These are phyloP conservation scores for Diaporthe sp. DNA, from an alignment of 2,329 filamentous ascomycete species.

Conservation along the genomic window DNA sequence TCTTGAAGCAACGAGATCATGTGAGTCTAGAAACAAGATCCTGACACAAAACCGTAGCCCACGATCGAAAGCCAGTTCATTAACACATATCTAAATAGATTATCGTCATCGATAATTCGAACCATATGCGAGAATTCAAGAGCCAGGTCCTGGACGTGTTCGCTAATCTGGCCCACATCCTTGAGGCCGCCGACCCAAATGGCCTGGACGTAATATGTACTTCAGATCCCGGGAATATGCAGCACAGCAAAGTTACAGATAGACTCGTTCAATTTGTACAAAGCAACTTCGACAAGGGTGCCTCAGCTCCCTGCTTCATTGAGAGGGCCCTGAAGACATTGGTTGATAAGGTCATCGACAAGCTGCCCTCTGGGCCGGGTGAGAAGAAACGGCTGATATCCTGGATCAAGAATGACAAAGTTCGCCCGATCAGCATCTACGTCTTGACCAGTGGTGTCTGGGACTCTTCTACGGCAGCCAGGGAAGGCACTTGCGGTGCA, in stretches of 20 bases:
- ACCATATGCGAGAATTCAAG: neutral
- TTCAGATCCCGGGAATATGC: neutral
- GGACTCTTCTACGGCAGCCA: neutral
- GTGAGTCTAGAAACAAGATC: neutral
- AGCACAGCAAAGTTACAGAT: neutral
- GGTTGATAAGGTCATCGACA: neutral
- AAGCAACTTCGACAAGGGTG: neutral
- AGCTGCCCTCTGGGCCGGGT: neutral
- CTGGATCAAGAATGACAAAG: neutral
- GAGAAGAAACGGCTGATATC: neutral
- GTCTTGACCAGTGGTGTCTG: conserved; percentile 23
- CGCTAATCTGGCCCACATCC: conserved; percentile 4
- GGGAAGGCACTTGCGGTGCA: neutral
- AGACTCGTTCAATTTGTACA: neutral
- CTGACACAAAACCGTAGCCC: neutral
- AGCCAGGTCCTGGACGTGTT: neutral
- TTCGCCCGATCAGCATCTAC: conserved; percentile 16
- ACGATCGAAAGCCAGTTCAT: too few relatives aligned
- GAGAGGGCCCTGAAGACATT: neutral
- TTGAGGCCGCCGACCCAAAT: neutral
- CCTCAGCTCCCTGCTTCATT: neutral
- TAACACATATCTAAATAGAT: neutral
- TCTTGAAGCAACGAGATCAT: conserved; percentile 17
- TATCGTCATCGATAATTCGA: conserved; percentile 4
- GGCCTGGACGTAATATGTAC: neutral